Evolutionary conservation across 768 basidiomycete genomes (phyloP).

Genomic region (Udeniomyces megalosporus): DNA sequence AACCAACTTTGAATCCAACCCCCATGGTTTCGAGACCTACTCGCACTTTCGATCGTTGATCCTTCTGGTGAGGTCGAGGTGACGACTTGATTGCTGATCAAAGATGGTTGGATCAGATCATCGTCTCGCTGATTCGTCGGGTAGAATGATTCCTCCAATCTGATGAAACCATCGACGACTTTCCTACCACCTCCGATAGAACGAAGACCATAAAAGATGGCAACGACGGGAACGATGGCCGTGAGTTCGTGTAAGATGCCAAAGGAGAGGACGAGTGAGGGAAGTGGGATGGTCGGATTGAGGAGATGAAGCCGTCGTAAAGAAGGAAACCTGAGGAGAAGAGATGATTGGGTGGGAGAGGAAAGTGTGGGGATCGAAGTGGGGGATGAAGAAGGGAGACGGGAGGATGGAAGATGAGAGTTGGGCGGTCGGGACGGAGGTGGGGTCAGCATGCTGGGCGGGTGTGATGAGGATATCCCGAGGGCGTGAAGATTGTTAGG

Average conservation of each 20-base stretch:
- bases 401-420: neutral
- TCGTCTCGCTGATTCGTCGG: too few species aligned
- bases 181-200: constrained; percentile 51
- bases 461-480: too few species aligned
- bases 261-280: constrained; percentile 64
- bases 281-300: constrained; percentile 39
- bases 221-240: constrained; percentile 56
- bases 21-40: too few species aligned
- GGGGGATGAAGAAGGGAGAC: neutral
- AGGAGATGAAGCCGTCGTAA: constrained; percentile 7
- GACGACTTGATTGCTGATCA: too few species aligned
- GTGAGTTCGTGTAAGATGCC: constrained; percentile 72
- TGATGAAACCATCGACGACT: constrained; percentile 34
- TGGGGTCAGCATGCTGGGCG: neutral
- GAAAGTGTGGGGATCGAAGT: neutral
- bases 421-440: too few species aligned
- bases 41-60: too few species aligned
- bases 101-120: too few species aligned
- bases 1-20: constrained; percentile 43
- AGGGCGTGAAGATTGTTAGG: too few species aligned
- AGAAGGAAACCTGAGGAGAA: constrained; percentile 6
- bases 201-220: constrained; percentile 54
- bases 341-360: constrained; percentile 9
- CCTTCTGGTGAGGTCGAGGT: neutral
- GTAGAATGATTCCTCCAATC: constrained; percentile 21